Evolutionary conservation across 2,329 filamentous ascomycete species (phyloP).

Genomic region (Endoconidiophora polonica): DNA sequence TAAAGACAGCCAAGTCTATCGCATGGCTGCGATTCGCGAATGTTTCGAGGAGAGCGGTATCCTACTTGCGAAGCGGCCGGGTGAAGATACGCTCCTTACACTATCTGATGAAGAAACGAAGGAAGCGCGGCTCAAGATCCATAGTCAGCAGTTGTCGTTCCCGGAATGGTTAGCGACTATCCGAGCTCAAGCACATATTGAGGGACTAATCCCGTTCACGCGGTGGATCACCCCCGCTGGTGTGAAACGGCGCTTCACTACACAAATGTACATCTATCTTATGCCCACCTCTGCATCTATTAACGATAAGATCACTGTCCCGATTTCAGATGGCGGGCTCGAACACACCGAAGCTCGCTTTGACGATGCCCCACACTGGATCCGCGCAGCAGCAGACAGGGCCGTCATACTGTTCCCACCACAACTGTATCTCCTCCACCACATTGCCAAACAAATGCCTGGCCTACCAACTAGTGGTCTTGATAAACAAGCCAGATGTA

Average conservation of each 20-base stretch:
- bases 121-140: slow-evolving; percentile 49
- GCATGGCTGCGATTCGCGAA: slow-evolving; percentile 73
- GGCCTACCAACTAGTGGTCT: slow-evolving; percentile 12
- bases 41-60: slow-evolving; percentile 94
- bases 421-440: slow-evolving; percentile 57
- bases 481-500: slow-evolving; percentile 19
- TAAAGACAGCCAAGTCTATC: slow-evolving; percentile 53
- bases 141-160: slow-evolving; percentile 50
- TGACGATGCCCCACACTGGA: slow-evolving; percentile 51
- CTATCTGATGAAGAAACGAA: slow-evolving; percentile 44
- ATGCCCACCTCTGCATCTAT: slow-evolving; percentile 37
- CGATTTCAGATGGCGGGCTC: slow-evolving; percentile 52
- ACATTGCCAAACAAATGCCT: slow-evolving; percentile 29
- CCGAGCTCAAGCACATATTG: slow-evolving; percentile 41
- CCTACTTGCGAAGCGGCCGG: slow-evolving; percentile 39
- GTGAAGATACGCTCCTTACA: slow-evolving; percentile 39
- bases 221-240: slow-evolving; percentile 75
- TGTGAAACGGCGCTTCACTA: slow-evolving; percentile 65
- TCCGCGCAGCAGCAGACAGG: slow-evolving; percentile 42
- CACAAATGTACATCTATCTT: slow-evolving; percentile 94
- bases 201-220: slow-evolving; percentile 63
- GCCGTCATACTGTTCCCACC: slow-evolving; percentile 80
- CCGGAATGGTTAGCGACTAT: slow-evolving; percentile 41
- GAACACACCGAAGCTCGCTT: slow-evolving; percentile 63
- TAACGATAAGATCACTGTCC: slow-evolving; percentile 36